Base-by-base conservation (phyloP, 331 rosid genomes). In the Prunus yedoensis region DNA sequence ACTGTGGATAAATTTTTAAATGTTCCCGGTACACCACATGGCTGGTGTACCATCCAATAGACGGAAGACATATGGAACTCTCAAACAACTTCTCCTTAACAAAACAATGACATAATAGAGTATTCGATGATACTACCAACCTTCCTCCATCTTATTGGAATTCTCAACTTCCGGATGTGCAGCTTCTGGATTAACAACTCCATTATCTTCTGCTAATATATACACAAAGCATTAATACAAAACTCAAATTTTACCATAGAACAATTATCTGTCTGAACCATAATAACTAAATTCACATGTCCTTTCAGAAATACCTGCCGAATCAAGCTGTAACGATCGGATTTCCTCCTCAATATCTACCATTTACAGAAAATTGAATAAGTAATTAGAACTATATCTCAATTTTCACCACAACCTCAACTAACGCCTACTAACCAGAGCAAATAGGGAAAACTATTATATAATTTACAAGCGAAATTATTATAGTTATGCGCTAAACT, bases 261-360 rank as follows among this genome's bases (percentile, higher is more conserved):
- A 14, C 58, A 27, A 21, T 14, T 27, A 38, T 6, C 35, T 28
- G 59, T 32, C 45, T 35, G 3, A 71, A 64, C 58, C 0, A 20
- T 21, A 64, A 49, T 35, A 54, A 17, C 5, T 13, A 69, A 74
- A 52, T 18, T 35, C 17, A 27, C 16, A 17, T 18, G 23, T 64
- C 66, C 69, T 71, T 61, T 49, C 32, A 68, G 46, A 12, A 2
- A 73, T 92, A 92, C 98, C 99, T 83, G 93, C 88, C 8, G 89
- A 81, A 20, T 89, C 99, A 18, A 95, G 98, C 87, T 95, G 96
- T 77, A 95, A 83, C 51, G 96, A 84, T 63, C 98, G 97, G 82
- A 95, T 92, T 35, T 95, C 98, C 84, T 91, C 98, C 82, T 87
- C 98, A 23, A 95, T 88, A 88, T 92, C 99, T 90, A 82, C 5